Evolutionary conservation across 257 asterid genomes (phyloP), one percentile per base, ranked within the genome.

Genomic region (Coffea eugenioides): DNA sequence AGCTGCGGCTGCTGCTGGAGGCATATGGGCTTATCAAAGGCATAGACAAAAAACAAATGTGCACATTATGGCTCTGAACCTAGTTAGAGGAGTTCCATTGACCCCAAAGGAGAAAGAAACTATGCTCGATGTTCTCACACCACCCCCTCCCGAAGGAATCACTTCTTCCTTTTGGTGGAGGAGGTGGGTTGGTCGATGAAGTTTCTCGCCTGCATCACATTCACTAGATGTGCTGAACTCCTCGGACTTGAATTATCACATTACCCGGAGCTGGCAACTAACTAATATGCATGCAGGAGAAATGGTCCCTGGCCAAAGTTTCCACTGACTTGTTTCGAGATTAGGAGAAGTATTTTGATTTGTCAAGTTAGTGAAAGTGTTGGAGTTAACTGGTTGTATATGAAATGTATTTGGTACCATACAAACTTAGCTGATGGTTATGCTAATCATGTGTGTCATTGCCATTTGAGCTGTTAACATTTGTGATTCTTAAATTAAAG

Each of bases 61-160:
- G 77, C 97, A 92, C 83, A 87, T 92, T 71, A 91, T 95, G 99
- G 93, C 97, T 81, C 84, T 92, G 88, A 89, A 95, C 86, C 97
- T 95, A 21, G 86, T 95, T 18, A 88, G 96, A 81, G 97, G 97
- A 76, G 90, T 95, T 66, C 96, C 98, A 12, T 83, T 92, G 78
- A 95, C 99, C 6, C 92, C 96, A 7, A 91, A 82, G 90, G 99
- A 95, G 91, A 95, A 87, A 81, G 91, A 87, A 78, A 85, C 94
- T 3, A 92, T 95, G 97, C 86, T 95, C 7, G 94, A 95, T n/a
- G 77, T 95, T 86, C 97, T 95, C 82, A 92, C 93, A 0, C 98
- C 97, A 46, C 98, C 92, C 11, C 88, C 97, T 77, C 71, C 90
- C 15, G 84, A 80, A 73, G 71, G 77, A 54, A 54, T 62, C 18